Conservation (phyloP, 352 stramenopile genomes). For the Globisporangium barbulae region DNA sequence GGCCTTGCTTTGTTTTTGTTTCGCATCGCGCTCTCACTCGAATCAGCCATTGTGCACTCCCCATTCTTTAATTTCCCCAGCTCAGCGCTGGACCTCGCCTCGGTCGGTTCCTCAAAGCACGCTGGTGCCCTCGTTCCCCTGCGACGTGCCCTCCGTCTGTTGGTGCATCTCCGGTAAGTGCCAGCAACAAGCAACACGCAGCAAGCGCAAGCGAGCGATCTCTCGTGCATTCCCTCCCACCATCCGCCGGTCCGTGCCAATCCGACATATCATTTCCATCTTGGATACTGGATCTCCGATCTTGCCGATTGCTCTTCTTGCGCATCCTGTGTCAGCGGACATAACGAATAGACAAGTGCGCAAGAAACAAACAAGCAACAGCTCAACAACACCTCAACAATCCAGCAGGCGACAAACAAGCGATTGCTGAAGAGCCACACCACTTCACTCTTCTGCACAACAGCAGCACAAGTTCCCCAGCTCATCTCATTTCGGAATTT, state of each 20-base stretch:
- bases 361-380: not conserved
- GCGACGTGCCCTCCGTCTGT: not conserved
- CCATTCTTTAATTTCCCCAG: not conserved
- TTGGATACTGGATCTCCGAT: not conserved
- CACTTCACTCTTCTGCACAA: not conserved
- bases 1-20: not conserved
- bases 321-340: not conserved
- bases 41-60: not conserved
- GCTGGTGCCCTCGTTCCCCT: not conserved
- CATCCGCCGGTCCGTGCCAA: not conserved
- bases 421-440: not conserved
- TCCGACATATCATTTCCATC: not conserved
- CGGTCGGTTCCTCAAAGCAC: not conserved
- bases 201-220: not conserved
- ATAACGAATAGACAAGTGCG: not conserved
- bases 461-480: not conserved
- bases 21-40: not conserved
- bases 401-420: not conserved
- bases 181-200: not conserved
- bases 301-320: not conserved
- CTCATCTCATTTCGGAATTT: not conserved
- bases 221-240: not conserved
- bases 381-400: not conserved
- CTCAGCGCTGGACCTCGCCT: not conserved
- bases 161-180: not conserved